Percentiles rank a stretch among this genome's conserved stretches.
Evolutionary conservation across 352 stramenopile species (phyloP).

Genomic region (Globisporangium emineosum): DNA sequence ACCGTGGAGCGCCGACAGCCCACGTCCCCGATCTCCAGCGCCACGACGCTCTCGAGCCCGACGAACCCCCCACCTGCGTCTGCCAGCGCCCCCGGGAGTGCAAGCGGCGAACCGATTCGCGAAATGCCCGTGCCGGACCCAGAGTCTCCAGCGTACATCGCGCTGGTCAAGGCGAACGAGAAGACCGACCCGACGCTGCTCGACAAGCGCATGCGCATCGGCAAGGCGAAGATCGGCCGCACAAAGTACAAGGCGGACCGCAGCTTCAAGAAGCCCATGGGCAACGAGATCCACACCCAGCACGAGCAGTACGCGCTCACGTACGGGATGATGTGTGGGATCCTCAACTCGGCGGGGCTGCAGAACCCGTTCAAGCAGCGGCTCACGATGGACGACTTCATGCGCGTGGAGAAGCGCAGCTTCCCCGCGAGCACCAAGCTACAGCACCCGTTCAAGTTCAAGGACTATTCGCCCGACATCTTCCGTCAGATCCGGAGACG

Average conservation of each 20-base stretch:
- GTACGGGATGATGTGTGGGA: constrained; percentile 98
- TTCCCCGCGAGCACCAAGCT: constrained; percentile 74
- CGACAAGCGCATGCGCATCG: constrained; percentile 56
- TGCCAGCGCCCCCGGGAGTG: background rate
- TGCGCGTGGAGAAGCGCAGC: constrained; percentile 75
- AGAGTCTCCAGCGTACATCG: constrained; percentile 37
- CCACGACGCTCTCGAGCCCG: constrained; percentile 10
- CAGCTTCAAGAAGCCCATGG: constrained; percentile 62
- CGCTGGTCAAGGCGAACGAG: constrained; percentile 42
- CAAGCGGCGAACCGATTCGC: constrained; percentile 7
- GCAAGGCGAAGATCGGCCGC: constrained; percentile 44
- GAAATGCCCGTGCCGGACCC: constrained; percentile 30
- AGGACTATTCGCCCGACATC: constrained; percentile 91
- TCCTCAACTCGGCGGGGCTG: constrained; percentile 92
- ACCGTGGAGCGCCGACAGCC: constrained; percentile 4
- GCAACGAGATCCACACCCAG: constrained; percentile 77
- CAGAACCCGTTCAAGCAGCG: constrained; percentile 77
- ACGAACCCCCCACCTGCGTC: background rate
- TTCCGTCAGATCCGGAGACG: constrained; percentile 78
- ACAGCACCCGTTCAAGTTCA: constrained; percentile 87
- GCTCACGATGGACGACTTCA: constrained; percentile 91
- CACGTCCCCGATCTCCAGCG: constrained; percentile 7
- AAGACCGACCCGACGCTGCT: constrained; percentile 46
- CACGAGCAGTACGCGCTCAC: constrained; percentile 98
- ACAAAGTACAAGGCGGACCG: constrained; percentile 54